phyloP scores from a whole-genome alignment of 306 rosid species.

The Vigna unguiculata region DNA sequence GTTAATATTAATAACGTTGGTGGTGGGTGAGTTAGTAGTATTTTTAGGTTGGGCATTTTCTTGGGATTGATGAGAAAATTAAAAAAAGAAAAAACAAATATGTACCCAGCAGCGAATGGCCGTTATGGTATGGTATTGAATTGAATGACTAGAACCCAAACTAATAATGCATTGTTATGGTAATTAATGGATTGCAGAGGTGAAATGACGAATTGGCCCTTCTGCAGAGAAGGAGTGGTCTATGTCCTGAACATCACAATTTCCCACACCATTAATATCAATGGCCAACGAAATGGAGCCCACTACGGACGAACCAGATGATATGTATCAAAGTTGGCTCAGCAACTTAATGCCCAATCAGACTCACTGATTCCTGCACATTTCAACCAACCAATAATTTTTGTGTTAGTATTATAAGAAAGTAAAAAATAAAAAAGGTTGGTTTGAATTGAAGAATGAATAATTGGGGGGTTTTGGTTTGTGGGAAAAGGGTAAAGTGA shows the following conservation, averaged over 20 bases:
- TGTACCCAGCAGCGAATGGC: slow-evolving; percentile 3
- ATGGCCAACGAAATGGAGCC: slow-evolving; percentile 61
- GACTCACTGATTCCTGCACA: slow-evolving; percentile 42
- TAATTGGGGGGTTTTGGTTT: slow-evolving; percentile 26
- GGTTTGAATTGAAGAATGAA: too few relatives aligned
- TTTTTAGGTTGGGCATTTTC: slow-evolving; percentile 34
- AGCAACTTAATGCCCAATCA: slow-evolving; percentile 47
- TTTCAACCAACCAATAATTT: slow-evolving; percentile 22
- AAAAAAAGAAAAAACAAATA: slow-evolving; percentile 1
- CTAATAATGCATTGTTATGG: slow-evolving; percentile 24
- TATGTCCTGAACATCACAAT: slow-evolving; percentile 54
- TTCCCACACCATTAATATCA: slow-evolving; percentile 49
- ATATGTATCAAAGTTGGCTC: slow-evolving; percentile 48
- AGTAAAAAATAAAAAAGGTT: not conserved
- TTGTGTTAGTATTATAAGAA: too few relatives aligned
- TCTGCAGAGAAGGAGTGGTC: slow-evolving; percentile 38
- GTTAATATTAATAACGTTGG: slow-evolving; percentile 4
- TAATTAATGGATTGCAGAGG: slow-evolving; percentile 25
- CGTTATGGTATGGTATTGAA: slow-evolving; percentile 41
- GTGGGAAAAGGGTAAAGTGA: slow-evolving; percentile 48
- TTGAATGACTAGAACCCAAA: slow-evolving; percentile 26
- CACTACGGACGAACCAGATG: slow-evolving; percentile 49
- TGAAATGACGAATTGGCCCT: slow-evolving; percentile 50
- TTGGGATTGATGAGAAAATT: slow-evolving; percentile 61
- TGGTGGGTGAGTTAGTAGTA: slow-evolving; percentile 31